Percentiles rank a stretch among this genome's conserved stretches.
Conservation (phyloP, 805 yeast species). For the Scheffersomyces ergatensis region DNA sequence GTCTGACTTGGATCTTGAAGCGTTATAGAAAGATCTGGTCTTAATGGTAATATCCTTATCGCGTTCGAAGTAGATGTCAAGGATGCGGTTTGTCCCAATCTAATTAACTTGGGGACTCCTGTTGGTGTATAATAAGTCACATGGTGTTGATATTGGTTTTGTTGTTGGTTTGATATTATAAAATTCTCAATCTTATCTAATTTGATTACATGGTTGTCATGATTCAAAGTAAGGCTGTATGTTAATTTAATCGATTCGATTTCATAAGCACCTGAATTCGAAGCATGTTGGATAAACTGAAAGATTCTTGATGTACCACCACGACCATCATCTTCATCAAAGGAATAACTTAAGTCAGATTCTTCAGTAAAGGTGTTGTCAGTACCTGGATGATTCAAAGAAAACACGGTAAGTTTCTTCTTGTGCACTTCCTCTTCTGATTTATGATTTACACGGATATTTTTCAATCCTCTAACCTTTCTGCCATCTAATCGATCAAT, state of each 20-base stretch:
- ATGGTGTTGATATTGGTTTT: too few relatives aligned
- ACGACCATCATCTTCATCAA: too few relatives aligned
- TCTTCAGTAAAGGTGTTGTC: too few relatives aligned
- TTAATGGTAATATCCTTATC: conserved; percentile 17
- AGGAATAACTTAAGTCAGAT: too few relatives aligned
- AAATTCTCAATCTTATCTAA: conserved; percentile 7
- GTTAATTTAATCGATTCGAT: conserved; percentile 15
- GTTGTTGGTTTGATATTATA: too few relatives aligned
- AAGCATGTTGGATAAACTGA: conserved; percentile 17
- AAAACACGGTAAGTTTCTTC: too few relatives aligned
- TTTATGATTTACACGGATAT: neutral
- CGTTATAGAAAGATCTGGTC: conserved; percentile 20
- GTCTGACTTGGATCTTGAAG: neutral
- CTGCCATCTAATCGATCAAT: conserved; percentile 3
- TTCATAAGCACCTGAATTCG: conserved; percentile 20
- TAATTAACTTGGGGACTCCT: neutral
- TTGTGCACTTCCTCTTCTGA: too few relatives aligned
- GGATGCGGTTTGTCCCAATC: too few relatives aligned
- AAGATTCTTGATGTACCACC: too few relatives aligned
- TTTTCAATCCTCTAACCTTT: neutral
- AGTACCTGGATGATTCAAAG: too few relatives aligned
- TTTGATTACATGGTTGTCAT: conserved; percentile 1
- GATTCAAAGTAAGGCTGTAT: conserved; percentile 7
- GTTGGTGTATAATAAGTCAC: neutral
- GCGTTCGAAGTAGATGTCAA: conserved; percentile 4